phyloP scores from a whole-genome alignment of 2,329 filamentous ascomycete species.

The Diaporthe sp. region DNA sequence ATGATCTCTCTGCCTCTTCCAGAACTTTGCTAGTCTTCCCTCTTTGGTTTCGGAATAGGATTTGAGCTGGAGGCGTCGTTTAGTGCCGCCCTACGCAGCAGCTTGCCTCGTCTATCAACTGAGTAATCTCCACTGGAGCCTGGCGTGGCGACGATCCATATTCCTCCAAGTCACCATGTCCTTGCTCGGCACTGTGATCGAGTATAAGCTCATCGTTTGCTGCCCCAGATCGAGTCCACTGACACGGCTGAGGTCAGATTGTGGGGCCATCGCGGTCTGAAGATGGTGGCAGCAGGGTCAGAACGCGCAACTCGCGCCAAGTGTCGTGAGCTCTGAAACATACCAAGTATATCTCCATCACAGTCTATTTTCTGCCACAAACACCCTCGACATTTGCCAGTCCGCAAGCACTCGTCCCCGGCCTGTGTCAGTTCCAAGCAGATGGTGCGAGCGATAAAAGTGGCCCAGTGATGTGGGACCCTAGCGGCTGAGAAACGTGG shows the following conservation, averaged over 20 bases:
- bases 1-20: background rate
- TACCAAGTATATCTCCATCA: background rate
- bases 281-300: background rate
- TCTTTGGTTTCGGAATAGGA: background rate
- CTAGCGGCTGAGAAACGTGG: constrained; percentile 14
- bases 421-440: background rate
- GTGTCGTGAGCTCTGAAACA: background rate
- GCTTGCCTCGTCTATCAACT: background rate
- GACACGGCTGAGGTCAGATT: background rate
- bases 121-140: background rate
- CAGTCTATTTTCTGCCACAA: background rate
- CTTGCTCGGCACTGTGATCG: background rate
- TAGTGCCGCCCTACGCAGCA: background rate
- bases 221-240: background rate
- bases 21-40: background rate
- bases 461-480: background rate
- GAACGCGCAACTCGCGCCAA: background rate
- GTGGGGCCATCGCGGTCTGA: background rate
- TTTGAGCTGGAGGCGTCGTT: background rate
- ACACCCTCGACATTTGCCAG: background rate
- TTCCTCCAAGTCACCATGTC: background rate
- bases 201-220: background rate
- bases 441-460: background rate
- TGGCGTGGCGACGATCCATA: background rate
- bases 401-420: no score